Base-by-base conservation (phyloP, 2,329 filamentous ascomycete species). In the Exophiala bonariae region DNA sequence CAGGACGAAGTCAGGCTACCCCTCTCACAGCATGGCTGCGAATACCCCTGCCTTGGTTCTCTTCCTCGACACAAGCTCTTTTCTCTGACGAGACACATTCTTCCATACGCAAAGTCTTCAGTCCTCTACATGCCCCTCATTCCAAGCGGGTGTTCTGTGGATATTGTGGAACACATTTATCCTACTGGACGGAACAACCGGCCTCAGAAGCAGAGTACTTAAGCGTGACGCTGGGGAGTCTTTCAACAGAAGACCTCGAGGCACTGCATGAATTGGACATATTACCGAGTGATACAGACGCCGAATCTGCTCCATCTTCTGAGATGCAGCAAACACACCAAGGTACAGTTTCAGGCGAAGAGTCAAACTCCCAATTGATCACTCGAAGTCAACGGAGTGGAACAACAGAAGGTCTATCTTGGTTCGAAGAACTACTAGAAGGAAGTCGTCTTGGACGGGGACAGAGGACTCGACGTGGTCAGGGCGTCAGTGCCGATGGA, bases 131-230 rank as follows among this genome's bases (percentile, higher is more conserved):
- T 57, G 78, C 79, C 42, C 75, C 77, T 41, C 70, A 79, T 59
- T 75, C 80, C 1, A 82, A 86, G 63, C 82, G 88, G 40, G 81
- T 89, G 57, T 96, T 96, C 68, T 96, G 91, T 69, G 91, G 91
- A 18, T 95, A 87, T 71, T 96, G 91, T 65, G 91, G 91, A 42
- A 95, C 90, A 0, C 86, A 87, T 10, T 73, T 96, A 44, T 86
- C 85, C 0, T 89, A 85, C 59, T 96, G 89, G 89, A 85, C 83
- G 37, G 90, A 95, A 66, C 69, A 80, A 18, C 86, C 87, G 0
- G 71, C 68, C 1, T 75, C 75, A 41, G 87, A 93, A 63, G 85
- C 85, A 10, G 82, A 90, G 6, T 92, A 80, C 63, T 89, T 96
- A 70, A 84, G 83, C 49, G 73, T 96, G 47, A 87, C 89, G 0